A percentile compares a stretch with the other conserved stretches of the same genome.
Conservation (phyloP, 2,329 filamentous ascomycete genomes). For the Rhinocladiella mackenziei region DNA sequence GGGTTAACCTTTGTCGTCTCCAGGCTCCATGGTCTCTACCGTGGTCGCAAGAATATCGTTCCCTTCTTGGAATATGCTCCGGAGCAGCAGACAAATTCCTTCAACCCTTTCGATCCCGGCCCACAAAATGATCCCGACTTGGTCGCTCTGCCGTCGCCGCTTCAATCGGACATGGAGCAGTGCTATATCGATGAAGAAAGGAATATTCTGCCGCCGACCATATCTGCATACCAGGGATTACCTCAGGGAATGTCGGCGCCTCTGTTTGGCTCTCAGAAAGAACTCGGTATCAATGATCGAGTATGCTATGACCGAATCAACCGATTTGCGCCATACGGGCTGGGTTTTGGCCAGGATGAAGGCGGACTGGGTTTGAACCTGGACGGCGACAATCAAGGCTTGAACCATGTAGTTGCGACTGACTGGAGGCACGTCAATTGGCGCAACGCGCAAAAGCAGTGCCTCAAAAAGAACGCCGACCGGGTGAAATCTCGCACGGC, state of each 20-base stretch:
- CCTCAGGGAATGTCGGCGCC: slow-evolving; percentile 37
- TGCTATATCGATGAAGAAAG: slow-evolving; percentile 25
- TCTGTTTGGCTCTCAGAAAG: slow-evolving; percentile 60
- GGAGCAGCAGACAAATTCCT: slow-evolving; percentile 19
- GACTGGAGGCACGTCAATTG: slow-evolving; percentile 64
- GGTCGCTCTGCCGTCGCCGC: slow-evolving; percentile 1
- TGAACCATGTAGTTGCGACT: slow-evolving; percentile 22
- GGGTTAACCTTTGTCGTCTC: not conserved
- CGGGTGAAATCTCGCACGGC: slow-evolving; percentile 31
- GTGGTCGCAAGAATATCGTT: slow-evolving; percentile 21
- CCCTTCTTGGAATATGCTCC: slow-evolving; percentile 22
- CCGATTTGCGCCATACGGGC: slow-evolving; percentile 58
- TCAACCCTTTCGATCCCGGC: slow-evolving; percentile 10
- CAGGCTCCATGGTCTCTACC: slow-evolving; percentile 22
- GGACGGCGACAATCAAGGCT: slow-evolving; percentile 20
- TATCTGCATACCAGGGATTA: slow-evolving; percentile 25
- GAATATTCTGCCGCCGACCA: slow-evolving; percentile 15
- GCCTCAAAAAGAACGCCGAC: slow-evolving; percentile 61
- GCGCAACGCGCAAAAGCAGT: slow-evolving; percentile 66
- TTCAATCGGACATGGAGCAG: slow-evolving; percentile 4
- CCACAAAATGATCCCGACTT: slow-evolving; percentile 9
- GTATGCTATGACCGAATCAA: slow-evolving; percentile 66
- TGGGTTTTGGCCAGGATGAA: slow-evolving; percentile 29
- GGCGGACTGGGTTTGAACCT: slow-evolving; percentile 24
- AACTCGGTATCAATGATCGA: slow-evolving; percentile 58